Evolutionary conservation across 345 rosid species (phyloP).

Genomic region (Populus nigra): DNA sequence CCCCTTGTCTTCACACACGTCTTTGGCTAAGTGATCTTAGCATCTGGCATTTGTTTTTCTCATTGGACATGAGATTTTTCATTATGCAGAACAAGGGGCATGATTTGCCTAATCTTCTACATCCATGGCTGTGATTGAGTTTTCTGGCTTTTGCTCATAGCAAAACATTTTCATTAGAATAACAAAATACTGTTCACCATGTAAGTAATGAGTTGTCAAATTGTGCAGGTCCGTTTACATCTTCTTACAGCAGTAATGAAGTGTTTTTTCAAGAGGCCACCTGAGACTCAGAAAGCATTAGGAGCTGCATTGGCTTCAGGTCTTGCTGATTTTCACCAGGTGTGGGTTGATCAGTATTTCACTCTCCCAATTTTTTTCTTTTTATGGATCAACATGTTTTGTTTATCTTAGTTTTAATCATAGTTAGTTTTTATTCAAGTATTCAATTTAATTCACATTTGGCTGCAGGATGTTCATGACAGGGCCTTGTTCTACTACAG

Average conservation of each 20-base stretch:
- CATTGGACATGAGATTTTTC: not conserved
- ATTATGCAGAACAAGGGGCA: not conserved
- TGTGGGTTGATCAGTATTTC: conserved; percentile 20
- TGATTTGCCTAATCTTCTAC: not conserved
- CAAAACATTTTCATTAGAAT: not conserved
- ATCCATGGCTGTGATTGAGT: not conserved
- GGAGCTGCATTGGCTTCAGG: conserved; percentile 89
- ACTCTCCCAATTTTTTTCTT: not conserved
- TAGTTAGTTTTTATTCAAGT: not conserved
- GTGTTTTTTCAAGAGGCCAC: conserved; percentile 93
- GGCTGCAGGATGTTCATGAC: conserved; percentile 93
- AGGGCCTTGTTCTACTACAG: conserved; percentile 97
- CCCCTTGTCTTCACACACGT: conserved; percentile 1
- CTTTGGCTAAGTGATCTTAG: not conserved
- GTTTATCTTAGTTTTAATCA: not conserved
- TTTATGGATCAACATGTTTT: not conserved
- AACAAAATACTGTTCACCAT: not conserved
- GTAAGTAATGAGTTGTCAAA: conserved; percentile 10
- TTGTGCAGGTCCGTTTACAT: conserved; percentile 86
- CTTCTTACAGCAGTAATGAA: conserved; percentile 94
- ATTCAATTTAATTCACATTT: conserved; percentile 21
- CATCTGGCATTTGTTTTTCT: not conserved
- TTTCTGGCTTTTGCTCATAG: not conserved
- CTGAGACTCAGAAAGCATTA: conserved; percentile 89
- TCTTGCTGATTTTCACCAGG: conserved; percentile 89